These are phyloP conservation scores for Fusarium protoensiforme DNA, from an alignment of 2,329 filamentous ascomycete species.

Conservation along the genomic window DNA sequence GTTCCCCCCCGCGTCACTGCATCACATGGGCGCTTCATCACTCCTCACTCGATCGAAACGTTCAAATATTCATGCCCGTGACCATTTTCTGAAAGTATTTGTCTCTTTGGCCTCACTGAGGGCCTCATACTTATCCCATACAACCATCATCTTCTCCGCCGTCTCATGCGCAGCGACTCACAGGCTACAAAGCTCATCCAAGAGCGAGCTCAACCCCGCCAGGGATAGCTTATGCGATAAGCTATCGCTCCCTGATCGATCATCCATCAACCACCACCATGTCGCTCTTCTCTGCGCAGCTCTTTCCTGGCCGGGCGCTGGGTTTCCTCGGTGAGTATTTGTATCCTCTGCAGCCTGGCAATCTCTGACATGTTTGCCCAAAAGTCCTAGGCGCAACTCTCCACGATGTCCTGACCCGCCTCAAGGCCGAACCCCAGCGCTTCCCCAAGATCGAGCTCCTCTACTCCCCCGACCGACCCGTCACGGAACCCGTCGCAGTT, in stretches of 20 bases:
- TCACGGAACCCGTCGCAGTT: slow-evolving; percentile 79
- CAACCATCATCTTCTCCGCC: neutral
- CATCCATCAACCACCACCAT: slow-evolving; percentile 41
- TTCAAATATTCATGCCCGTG: slow-evolving; percentile 27
- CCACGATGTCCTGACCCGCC: slow-evolving; percentile 85
- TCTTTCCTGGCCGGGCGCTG: slow-evolving; percentile 73
- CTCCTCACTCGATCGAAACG: slow-evolving; percentile 29
- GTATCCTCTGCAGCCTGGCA: neutral
- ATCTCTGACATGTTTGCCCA: neutral
- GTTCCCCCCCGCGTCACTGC: slow-evolving; percentile 31
- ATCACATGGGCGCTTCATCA: slow-evolving; percentile 37
- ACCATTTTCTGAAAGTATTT: slow-evolving; percentile 3
- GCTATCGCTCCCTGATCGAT: slow-evolving; percentile 6
- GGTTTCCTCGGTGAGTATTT: slow-evolving; percentile 65
- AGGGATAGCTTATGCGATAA: slow-evolving; percentile 32
- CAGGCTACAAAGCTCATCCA: slow-evolving; percentile 4
- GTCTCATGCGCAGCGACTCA: slow-evolving; percentile 19
- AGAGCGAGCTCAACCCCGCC: slow-evolving; percentile 37
- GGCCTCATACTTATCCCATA: neutral
- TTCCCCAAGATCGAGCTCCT: slow-evolving; percentile 87
- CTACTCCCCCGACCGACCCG: slow-evolving; percentile 80
- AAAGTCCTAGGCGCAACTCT: slow-evolving; percentile 89
- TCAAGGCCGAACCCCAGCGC: slow-evolving; percentile 86
- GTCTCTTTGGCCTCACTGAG: neutral
- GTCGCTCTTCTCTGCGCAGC: slow-evolving; percentile 68